These are phyloP conservation scores for Fusarium annulatum DNA, from an alignment of 2,329 filamentous ascomycete species.

Conservation along the genomic window DNA sequence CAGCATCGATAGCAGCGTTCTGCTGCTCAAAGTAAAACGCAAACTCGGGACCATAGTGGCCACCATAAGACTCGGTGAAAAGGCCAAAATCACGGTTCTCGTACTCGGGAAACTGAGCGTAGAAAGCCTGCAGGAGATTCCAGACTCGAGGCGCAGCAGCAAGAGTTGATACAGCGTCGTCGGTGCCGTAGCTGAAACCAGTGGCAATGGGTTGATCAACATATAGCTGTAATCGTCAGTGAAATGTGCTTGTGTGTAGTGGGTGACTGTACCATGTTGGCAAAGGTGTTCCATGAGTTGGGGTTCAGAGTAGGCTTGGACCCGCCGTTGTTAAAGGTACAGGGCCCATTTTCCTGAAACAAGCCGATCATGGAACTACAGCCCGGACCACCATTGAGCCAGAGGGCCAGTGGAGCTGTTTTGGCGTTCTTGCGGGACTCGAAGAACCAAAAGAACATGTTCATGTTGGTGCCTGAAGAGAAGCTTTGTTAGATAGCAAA, in stretches of 20 bases:
- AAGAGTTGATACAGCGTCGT: conserved; percentile 40
- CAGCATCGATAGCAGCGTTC: conserved; percentile 62
- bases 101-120: conserved; percentile 71
- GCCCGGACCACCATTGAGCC: conserved; percentile 56
- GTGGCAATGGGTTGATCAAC: conserved; percentile 69
- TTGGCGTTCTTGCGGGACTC: conserved; percentile 55
- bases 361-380: conserved; percentile 53
- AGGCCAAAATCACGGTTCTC: conserved; percentile 66
- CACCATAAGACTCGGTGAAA: conserved; percentile 66
- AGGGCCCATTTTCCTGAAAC: conserved; percentile 80
- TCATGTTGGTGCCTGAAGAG: conserved; percentile 34
- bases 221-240: conserved; percentile 59
- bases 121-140: conserved; percentile 70
- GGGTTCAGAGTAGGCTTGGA: conserved; percentile 59
- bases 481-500: conserved; percentile 40
- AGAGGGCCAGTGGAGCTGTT: conserved; percentile 63
- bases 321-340: conserved; percentile 66
- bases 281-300: conserved; percentile 71
- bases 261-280: conserved; percentile 59
- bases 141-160: conserved; percentile 55
- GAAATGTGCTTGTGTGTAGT: accelerated
- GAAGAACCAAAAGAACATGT: conserved; percentile 61
- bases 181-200: conserved; percentile 45
- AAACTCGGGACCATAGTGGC: conserved; percentile 68
- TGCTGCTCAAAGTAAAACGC: conserved; percentile 65